Evolutionary conservation across 345 rosid species (phyloP).

Genomic region (Citrus medica): DNA sequence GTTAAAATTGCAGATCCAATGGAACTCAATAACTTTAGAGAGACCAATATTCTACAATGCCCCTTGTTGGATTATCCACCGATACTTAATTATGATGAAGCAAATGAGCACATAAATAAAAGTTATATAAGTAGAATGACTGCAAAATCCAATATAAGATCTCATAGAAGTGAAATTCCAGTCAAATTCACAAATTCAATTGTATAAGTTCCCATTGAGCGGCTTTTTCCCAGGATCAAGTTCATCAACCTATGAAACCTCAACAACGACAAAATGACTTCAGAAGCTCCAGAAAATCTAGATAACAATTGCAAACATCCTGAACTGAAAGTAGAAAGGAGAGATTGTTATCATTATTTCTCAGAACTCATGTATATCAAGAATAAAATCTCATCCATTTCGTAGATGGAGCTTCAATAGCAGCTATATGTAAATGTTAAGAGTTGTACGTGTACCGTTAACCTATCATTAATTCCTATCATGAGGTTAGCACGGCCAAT

Average conservation of each 20-base stretch:
- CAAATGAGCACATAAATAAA: conserved; percentile 1
- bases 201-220: no score
- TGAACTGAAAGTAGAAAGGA: background rate
- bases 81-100: background rate
- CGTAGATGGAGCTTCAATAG: background rate
- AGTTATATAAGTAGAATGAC: background rate
- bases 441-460: background rate
- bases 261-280: background rate
- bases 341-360: background rate
- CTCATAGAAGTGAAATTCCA: background rate
- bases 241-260: background rate
- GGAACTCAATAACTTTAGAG: background rate
- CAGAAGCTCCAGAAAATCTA: background rate
- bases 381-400: background rate
- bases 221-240: no score
- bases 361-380: background rate
- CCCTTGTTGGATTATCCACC: background rate
- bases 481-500: background rate
- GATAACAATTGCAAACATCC: background rate
- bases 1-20: background rate
- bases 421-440: background rate
- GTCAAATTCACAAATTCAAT: no score
- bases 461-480: background rate
- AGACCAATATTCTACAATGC: background rate
- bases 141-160: background rate